These are phyloP conservation scores for Trichosporon sp. DNA, from an alignment of 1,284 basidiomycete genomes.

Conservation along the genomic window DNA sequence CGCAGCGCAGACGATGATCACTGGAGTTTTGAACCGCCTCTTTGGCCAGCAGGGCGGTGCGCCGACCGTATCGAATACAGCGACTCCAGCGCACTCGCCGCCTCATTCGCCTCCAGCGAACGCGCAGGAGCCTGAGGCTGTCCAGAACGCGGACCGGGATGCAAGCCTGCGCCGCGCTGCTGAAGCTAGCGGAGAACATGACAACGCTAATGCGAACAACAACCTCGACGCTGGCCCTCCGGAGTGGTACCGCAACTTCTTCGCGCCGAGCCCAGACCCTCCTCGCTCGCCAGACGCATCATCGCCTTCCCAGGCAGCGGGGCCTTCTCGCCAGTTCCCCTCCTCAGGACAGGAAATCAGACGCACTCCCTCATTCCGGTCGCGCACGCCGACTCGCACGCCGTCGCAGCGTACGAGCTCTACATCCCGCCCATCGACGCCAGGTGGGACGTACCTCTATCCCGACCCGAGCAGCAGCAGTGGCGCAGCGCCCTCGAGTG, in stretches of 20 bases:
- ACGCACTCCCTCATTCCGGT: neutral
- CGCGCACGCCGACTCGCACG: neutral
- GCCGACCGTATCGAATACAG: neutral
- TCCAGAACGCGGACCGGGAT: neutral
- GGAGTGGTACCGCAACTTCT: neutral
- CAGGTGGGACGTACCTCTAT: neutral
- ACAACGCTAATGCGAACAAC: no score
- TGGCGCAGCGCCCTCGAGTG: neutral
- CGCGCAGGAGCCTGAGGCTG: neutral
- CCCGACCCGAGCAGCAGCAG: neutral
- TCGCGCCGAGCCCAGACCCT: neutral
- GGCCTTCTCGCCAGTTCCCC: neutral
- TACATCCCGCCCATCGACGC: neutral
- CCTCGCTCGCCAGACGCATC: neutral
- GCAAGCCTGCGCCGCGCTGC: neutral
- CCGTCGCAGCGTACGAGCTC: neutral
- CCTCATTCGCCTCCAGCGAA: neutral
- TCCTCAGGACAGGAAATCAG: neutral
- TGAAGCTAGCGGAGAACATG: no score
- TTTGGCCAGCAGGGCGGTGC: constrained; percentile 33
- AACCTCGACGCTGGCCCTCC: neutral
- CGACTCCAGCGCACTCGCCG: neutral
- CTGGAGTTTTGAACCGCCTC: constrained; percentile 32
- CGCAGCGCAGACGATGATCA: constrained; percentile 21
- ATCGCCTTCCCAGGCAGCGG: neutral